Base-by-base conservation (phyloP, 805 yeast species). In the Scheffersomyces amazonensis region DNA sequence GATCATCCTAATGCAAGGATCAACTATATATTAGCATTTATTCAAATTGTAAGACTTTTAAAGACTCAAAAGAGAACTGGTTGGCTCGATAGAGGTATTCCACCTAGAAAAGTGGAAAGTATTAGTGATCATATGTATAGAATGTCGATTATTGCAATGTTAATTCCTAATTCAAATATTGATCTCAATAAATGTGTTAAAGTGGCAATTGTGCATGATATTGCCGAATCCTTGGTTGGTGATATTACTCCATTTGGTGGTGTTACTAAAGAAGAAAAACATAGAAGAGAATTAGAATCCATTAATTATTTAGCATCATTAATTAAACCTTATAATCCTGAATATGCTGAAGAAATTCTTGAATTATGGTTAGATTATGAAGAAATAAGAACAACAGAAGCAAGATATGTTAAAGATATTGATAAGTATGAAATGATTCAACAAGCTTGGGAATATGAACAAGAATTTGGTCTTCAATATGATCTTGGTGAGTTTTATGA, bases 61-160 rank as follows among this genome's bases (percentile, higher is more conserved):
- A 91, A 91, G 61, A 69, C 79, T 4, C 91, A 87, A 54, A 80
- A 75, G 49, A 75, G 99, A 57, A 91, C 99, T 0, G 99, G 99
- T 2, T 91, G 98, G 98, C 62, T 91, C 16, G 91, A 88, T 55
- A 79, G 78, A 52, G 65, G 66, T 3, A 49, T 69, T 13, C 74
- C 77, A 9, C 56, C 69, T 13, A 69, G 69, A 1, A 51, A 68
- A 18, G 80, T 82, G 2, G 87, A 88, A 60, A 77, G 85, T 36
- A 88, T 89, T 36, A 76, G 87, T n/a, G 97, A 90, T 62, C 97
- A 91, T 60, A 90, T 90, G 96, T 90, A 91, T 58, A 73, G 99
- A 40, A 90, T 91, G 96, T 80, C 88, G 4, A 68, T 90, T 16
- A 78, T 88, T 31, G 71, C 91, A 16, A 78, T 89, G 83, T 60